Evolutionary conservation across 345 rosid species (phyloP).

Genomic region (Zanthoxylum bungeanum): DNA sequence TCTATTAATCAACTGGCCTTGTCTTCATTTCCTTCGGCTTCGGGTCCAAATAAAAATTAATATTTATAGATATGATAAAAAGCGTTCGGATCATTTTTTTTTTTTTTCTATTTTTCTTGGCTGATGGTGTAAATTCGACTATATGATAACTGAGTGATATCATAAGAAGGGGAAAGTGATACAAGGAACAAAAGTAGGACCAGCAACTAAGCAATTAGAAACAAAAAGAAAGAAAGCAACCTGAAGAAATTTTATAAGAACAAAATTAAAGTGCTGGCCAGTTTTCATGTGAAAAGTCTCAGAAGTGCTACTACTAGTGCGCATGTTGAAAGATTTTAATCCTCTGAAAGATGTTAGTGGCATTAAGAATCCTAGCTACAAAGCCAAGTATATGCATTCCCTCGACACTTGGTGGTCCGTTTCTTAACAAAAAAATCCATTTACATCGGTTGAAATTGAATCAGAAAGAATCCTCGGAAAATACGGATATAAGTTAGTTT

Average conservation of each 20-base stretch:
- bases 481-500: too few species aligned
- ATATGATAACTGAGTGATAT: neutral
- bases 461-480: too few species aligned
- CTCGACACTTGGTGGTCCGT: constrained; percentile 11
- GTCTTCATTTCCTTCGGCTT: too few species aligned
- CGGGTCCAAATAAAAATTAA: too few species aligned
- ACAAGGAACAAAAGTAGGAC: constrained; percentile 15
- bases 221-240: constrained; percentile 19
- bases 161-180: neutral
- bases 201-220: constrained; percentile 10
- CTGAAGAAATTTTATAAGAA: neutral
- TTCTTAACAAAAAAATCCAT: too few species aligned
- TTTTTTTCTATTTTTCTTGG: too few species aligned
- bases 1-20: too few species aligned
- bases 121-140: neutral
- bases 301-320: constrained; percentile 9
- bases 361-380: neutral
- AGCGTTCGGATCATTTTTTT: too few species aligned
- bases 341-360: neutral
- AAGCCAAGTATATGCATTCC: neutral
- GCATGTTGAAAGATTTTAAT: constrained; percentile 4
- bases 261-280: constrained; percentile 7
- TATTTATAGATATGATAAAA: too few species aligned
- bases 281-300: constrained; percentile 8
- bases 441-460: too few species aligned